phyloP scores from a whole-genome alignment of 139 green algal genomes.

The Micractinium conductrix region DNA sequence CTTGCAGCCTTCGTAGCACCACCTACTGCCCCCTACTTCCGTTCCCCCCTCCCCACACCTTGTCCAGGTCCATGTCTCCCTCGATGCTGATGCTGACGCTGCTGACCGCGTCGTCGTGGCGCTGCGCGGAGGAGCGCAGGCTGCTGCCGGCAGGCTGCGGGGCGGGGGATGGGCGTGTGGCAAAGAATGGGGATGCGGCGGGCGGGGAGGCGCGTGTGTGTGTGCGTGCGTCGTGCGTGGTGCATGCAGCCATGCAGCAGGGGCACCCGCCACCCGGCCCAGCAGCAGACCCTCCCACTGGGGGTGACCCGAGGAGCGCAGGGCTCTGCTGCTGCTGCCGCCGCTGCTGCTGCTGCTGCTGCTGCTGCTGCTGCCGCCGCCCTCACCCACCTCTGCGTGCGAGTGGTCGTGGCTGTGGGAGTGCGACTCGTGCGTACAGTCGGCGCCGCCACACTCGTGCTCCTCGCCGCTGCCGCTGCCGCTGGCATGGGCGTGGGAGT shows the following conservation, averaged over 20 bases:
- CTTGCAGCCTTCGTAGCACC: no score
- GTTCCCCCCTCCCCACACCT: constrained; percentile 66
- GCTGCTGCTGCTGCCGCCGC: constrained; percentile 50
- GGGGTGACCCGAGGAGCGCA: no score
- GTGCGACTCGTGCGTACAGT: constrained; percentile 37
- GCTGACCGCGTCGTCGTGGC: constrained; percentile 75
- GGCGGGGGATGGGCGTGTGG: no score
- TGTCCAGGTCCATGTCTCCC: constrained; percentile 94
- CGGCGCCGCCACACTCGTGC: constrained; percentile 34
- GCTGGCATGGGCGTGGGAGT: constrained; percentile 50
- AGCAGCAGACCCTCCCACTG: no score
- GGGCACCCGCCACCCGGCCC: no score
- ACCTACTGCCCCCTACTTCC: no score
- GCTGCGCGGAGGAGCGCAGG: constrained; percentile 29
- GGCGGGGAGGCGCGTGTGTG: no score
- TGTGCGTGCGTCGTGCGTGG: no score
- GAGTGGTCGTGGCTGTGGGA: constrained; percentile 39
- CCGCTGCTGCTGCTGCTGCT: constrained; percentile 31
- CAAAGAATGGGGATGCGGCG: no score
- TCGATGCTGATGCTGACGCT: constrained; percentile 84
- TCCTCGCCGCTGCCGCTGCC: constrained; percentile 24
- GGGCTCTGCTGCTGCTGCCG: constrained; percentile 50
- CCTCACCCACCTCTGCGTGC: not conserved
- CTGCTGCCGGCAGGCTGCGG: no score
- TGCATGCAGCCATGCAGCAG: no score